Base-by-base conservation (phyloP, 179 eudicot genomes). In the Beta corolliflora region DNA sequence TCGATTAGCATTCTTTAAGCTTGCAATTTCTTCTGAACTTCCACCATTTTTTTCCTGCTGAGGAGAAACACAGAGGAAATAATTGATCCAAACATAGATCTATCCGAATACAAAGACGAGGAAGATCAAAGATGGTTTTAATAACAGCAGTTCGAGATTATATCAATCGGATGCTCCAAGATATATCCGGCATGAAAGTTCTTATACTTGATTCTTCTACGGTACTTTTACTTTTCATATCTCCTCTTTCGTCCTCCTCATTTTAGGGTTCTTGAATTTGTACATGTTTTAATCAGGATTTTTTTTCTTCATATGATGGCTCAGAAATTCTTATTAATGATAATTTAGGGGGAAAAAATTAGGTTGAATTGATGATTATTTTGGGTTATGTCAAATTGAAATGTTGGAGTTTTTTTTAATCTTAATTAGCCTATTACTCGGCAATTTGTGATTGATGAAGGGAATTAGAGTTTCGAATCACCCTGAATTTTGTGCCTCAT, bases 151-250 rank as follows among this genome's bases (percentile, higher is more conserved):
- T 88, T 48, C 87, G 95, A 55, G 98, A 92, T 72, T 94, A 94
- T 89, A 77, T 94, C 80, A 92, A 91, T 82, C 92, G 92, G 36
- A 94, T 94, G 95, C 78, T 94, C 19, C 97, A 88, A 60, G 98
- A 92, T 78, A 94, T 94, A 69, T 92, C 93, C 55, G 98, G 97
- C 79, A 94, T 94, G 98, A 94, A 94, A 83, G 91, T 94, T 72
- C 93, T 94, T 87, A 89, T 94, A 60, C 97, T 94, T 79, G 98
- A 94, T 89, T 88, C 95, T 46, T 77, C 83, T 7, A 94, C 98
- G 90, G 98, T 94, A 82, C n/a, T 76, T 60, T 44, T 19, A 12
- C 7, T 72, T 31, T 50, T n/a, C 4, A 54, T 21, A 1, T n/a
- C 46, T 78, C 41, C 4, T 36, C 45, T 65, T 56, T 44, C 14